Conservation (phyloP, 768 basidiomycete genomes). For the Termitomyces sp. region DNA sequence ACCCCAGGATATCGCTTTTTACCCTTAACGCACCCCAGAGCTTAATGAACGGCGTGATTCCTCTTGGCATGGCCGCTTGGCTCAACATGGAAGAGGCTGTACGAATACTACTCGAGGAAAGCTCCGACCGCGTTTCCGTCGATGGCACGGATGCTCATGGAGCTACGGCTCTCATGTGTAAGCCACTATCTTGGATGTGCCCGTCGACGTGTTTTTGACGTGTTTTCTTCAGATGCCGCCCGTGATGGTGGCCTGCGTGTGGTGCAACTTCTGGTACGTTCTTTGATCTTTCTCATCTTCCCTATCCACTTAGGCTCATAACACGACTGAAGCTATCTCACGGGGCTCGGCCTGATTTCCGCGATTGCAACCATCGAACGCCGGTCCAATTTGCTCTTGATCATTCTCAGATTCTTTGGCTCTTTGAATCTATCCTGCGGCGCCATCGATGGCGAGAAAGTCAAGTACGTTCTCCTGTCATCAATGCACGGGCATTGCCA, state of each 20-base stretch:
- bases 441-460: slow-evolving; percentile 55
- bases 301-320: slow-evolving; percentile 4
- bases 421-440: slow-evolving; percentile 64
- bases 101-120: slow-evolving; percentile 57
- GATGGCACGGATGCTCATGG: slow-evolving; percentile 72
- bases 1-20: slow-evolving; percentile 56
- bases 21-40: slow-evolving; percentile 71
- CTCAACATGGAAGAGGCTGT: slow-evolving; percentile 59
- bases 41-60: slow-evolving; percentile 68
- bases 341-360: slow-evolving; percentile 68
- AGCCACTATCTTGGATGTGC: slow-evolving; percentile 22
- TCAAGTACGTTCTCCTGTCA: slow-evolving; percentile 36
- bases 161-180: slow-evolving; percentile 83
- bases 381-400: slow-evolving; percentile 62
- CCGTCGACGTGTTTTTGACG: slow-evolving; percentile 9
- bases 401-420: slow-evolving; percentile 62
- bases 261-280: slow-evolving; percentile 58
- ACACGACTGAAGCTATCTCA: slow-evolving; percentile 44
- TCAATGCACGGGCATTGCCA: slow-evolving; percentile 2
- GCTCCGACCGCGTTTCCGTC: slow-evolving; percentile 57
- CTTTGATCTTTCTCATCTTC: neutral
- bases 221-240: slow-evolving; percentile 54
- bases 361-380: slow-evolving; percentile 68
- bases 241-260: slow-evolving; percentile 68
- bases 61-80: slow-evolving; percentile 77